A percentile compares a stretch with the other conserved stretches of the same genome.
Evolutionary conservation across 2,329 filamentous ascomycete species (phyloP).

Genomic region (Leptographium radiaticola): DNA sequence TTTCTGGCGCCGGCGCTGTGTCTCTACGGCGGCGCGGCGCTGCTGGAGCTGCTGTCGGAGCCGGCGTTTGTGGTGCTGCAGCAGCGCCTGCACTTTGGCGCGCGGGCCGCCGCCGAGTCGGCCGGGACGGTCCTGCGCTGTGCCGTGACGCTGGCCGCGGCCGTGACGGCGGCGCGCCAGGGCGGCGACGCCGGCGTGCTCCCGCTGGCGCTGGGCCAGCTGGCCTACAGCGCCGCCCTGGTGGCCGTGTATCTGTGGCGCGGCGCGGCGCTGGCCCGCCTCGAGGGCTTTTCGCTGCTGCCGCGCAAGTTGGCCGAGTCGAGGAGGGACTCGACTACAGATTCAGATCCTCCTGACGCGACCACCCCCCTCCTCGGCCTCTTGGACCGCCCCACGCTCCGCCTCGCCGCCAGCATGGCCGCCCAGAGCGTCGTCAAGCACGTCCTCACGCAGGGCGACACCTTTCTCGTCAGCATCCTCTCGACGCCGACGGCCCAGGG

Average conservation of each 20-base stretch:
- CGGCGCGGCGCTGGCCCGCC: conserved; percentile 40
- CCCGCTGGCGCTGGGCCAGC: conserved; percentile 80
- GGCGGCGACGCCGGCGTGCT: conserved; percentile 53
- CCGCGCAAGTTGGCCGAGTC: conserved; percentile 24
- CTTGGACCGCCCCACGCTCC: conserved; percentile 59
- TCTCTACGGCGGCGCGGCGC: conserved; percentile 42
- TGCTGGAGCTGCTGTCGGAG: conserved; percentile 71
- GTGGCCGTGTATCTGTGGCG: conserved; percentile 56
- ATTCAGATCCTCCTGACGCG: too few relatives aligned
- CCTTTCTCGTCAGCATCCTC: conserved; percentile 69
- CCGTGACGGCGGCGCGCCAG: conserved; percentile 39
- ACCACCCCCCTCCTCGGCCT: conserved; percentile 32
- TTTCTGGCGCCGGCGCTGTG: conserved; percentile 44
- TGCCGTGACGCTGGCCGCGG: conserved; percentile 56
- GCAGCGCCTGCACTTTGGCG: conserved; percentile 64
- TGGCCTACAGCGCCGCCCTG: conserved; percentile 59
- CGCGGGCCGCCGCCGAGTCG: conserved; percentile 74
- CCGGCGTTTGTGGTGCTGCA: conserved; percentile 84
- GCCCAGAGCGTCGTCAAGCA: conserved; percentile 86
- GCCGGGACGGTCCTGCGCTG: conserved; percentile 68
- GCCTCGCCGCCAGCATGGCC: conserved; percentile 69
- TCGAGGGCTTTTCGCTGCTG: conserved; percentile 57
- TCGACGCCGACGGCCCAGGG: conserved; percentile 73
- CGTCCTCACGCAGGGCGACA: conserved; percentile 86
- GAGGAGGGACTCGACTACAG: too few relatives aligned